A percentile compares a stretch with the other conserved stretches of the same genome.
phyloP scores from a whole-genome alignment of 306 rosid species.

The Aeschynomene evenia region DNA sequence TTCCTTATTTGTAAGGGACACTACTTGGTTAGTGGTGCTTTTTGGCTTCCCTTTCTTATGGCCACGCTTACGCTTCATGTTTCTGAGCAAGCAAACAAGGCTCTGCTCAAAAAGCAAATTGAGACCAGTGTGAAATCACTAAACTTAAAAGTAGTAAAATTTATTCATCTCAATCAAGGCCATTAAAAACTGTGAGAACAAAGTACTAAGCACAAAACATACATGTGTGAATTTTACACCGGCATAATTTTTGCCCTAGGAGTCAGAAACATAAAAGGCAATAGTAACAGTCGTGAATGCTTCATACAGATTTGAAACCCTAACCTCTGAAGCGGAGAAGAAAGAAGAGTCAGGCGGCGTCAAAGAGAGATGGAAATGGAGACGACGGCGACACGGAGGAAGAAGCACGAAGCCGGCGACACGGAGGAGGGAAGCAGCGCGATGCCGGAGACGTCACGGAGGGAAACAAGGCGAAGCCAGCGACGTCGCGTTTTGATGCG shows the following conservation, averaged over 20 bases:
- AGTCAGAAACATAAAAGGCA: too few species aligned
- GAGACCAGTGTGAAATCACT: slow-evolving; percentile 17
- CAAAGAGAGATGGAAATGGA: too few species aligned
- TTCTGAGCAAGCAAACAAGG: slow-evolving; percentile 1
- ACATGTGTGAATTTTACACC: not conserved
- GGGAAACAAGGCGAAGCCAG: too few species aligned
- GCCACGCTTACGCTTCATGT: slow-evolving; percentile 92
- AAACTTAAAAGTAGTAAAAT: not conserved
- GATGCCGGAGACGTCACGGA: too few species aligned
- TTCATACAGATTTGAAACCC: too few species aligned
- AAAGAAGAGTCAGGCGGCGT: too few species aligned
- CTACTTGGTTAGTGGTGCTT: slow-evolving; percentile 27
- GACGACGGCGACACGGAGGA: too few species aligned
- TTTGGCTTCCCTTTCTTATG: slow-evolving; percentile 71
- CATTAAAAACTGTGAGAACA: not conserved
- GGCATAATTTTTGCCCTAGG: not conserved
- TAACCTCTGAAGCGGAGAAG: too few species aligned
- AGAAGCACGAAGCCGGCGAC: too few species aligned
- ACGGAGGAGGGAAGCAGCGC: too few species aligned
- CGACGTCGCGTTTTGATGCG: too few species aligned
- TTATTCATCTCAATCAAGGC: not conserved
- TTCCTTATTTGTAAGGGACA: slow-evolving; percentile 38
- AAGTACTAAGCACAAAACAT: not conserved
- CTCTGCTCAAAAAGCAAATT: slow-evolving; percentile 23
- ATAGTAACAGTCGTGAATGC: too few species aligned